Percentiles rank a stretch among this genome's conserved stretches.
These are phyloP conservation scores for Rosa persica DNA, from an alignment of 306 rosid species.

Conservation along the genomic window DNA sequence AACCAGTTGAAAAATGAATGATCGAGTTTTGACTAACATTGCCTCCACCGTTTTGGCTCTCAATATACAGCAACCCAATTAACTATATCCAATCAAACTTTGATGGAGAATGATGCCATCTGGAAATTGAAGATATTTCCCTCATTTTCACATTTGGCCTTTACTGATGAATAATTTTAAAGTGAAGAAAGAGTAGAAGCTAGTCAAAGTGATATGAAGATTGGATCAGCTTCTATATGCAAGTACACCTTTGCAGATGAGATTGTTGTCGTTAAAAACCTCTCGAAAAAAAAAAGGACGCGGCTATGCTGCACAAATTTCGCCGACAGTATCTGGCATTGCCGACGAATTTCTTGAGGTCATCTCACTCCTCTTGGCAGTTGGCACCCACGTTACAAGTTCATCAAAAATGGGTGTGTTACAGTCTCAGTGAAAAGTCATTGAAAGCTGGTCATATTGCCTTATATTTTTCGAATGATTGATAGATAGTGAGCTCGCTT, in stretches of 20 bases:
- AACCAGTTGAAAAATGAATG: background rate
- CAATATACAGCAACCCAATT: background rate
- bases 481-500: conserved; percentile 10
- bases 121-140: too few relatives aligned
- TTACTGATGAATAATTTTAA: too few relatives aligned
- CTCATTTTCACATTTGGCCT: too few relatives aligned
- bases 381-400: background rate
- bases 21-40: background rate
- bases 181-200: too few relatives aligned
- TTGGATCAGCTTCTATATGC: too few relatives aligned
- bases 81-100: background rate
- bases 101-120: too few relatives aligned
- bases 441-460: background rate
- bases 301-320: too few relatives aligned
- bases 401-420: background rate
- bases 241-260: too few relatives aligned
- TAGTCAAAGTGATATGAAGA: too few relatives aligned
- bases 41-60: background rate
- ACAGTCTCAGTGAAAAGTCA: background rate
- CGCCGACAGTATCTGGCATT: too few relatives aligned
- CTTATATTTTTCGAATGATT: background rate
- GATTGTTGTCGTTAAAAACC: too few relatives aligned
- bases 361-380: background rate
- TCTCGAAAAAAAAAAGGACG: too few relatives aligned
- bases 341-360: background rate